phyloP scores from a whole-genome alignment of 2,329 filamentous ascomycete genomes.

The Diplodia scrobiculata region DNA sequence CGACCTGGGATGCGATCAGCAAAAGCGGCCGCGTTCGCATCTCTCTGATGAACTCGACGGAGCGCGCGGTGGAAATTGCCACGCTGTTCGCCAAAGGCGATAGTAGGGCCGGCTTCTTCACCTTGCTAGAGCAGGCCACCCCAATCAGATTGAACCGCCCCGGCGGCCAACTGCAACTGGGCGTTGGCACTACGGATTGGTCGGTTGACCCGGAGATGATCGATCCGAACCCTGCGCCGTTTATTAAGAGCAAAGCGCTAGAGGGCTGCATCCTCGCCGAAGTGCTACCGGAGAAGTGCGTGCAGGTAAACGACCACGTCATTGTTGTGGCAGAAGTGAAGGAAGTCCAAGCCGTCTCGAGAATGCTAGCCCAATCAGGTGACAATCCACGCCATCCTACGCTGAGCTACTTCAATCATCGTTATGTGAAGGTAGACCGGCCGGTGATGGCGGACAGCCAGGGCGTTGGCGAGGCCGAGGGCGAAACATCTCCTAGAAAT shows the following conservation, averaged over 20 bases:
- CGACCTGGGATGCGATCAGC: conserved; percentile 57
- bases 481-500: background rate
- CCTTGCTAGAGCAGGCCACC: conserved; percentile 31
- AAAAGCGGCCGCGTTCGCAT: conserved; percentile 50
- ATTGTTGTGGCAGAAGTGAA: conserved; percentile 48
- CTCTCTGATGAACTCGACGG: conserved; percentile 50
- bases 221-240: conserved; percentile 8
- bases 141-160: background rate
- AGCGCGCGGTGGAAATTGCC: conserved; percentile 38
- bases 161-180: background rate
- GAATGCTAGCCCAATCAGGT: background rate
- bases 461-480: background rate
- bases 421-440: background rate
- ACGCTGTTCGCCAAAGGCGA: conserved; percentile 36
- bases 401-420: conserved; percentile 2
- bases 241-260: background rate
- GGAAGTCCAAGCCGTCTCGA: background rate
- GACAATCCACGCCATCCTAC: background rate
- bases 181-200: background rate
- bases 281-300: conserved; percentile 41
- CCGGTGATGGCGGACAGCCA: background rate
- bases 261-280: conserved; percentile 41
- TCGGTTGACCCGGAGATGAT: background rate
- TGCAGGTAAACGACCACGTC: conserved; percentile 52
- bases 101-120: conserved; percentile 34